Conservation (phyloP, 2,329 filamentous ascomycete species). For the Sarocladium kiliense region DNA sequence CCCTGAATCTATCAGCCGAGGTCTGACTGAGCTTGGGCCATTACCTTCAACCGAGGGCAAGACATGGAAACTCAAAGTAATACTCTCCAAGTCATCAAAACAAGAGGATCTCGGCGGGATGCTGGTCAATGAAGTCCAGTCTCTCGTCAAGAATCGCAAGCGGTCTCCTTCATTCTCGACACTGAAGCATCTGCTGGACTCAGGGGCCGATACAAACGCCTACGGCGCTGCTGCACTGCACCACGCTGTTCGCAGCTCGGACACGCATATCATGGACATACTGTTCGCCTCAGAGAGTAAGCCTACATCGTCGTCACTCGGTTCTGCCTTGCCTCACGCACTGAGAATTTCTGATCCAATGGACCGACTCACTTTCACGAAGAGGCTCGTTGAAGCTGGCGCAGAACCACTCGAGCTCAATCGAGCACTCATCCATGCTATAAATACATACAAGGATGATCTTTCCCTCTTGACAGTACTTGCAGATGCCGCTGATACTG, state of each 20-base stretch:
- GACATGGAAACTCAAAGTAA: constrained; percentile 41
- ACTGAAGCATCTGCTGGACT: constrained; percentile 40
- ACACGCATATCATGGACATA: constrained; percentile 41
- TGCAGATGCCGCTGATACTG: constrained; percentile 40
- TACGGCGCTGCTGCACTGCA: constrained; percentile 47
- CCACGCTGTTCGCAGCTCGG: constrained; percentile 41
- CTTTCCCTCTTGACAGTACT: constrained; percentile 41
- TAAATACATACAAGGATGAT: constrained; percentile 43
- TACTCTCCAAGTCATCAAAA: constrained; percentile 38
- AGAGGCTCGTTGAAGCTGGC: constrained; percentile 44
- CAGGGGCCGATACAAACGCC: constrained; percentile 51
- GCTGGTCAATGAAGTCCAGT: constrained; percentile 46
- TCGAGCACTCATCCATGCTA: constrained; percentile 45
- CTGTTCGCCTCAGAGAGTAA: constrained; percentile 33
- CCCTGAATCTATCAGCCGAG: constrained; percentile 35
- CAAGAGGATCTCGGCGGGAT: constrained; percentile 39
- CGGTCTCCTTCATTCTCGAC: constrained; percentile 36
- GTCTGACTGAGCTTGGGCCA: constrained; percentile 36
- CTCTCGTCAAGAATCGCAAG: constrained; percentile 31
- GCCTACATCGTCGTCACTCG: constrained; percentile 39
- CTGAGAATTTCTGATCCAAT: constrained; percentile 45
- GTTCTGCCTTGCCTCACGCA: constrained; percentile 45
- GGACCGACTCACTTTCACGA: constrained; percentile 46
- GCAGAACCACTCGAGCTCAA: constrained; percentile 44
- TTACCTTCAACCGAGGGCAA: constrained; percentile 41